Percentiles rank a stretch among this genome's conserved stretches.
phyloP scores from a whole-genome alignment of 75 land plant species.

The Chamaecyparis obtusa region DNA sequence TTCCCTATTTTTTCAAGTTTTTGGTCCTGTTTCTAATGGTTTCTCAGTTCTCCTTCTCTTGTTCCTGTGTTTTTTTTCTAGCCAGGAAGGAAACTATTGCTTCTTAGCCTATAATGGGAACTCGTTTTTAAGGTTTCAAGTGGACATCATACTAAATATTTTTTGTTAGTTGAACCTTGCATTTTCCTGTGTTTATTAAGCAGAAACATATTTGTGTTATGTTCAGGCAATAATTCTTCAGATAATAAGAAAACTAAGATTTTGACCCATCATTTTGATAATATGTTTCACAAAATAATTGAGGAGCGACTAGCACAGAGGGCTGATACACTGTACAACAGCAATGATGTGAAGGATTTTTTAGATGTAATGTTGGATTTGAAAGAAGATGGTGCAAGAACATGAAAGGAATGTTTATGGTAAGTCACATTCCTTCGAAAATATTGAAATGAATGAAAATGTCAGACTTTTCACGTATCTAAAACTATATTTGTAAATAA shows the following conservation, averaged over 20 bases:
- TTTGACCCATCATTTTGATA: neutral
- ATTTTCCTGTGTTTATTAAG: neutral
- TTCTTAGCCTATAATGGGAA: neutral
- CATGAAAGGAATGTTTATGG: neutral
- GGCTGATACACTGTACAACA: neutral
- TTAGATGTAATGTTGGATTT: neutral
- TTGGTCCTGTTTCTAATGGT: too few species aligned
- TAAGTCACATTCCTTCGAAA: too few species aligned
- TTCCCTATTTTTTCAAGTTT: neutral
- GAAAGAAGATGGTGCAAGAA: neutral
- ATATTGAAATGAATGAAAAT: neutral
- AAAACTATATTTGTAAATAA: too few species aligned
- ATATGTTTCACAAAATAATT: slow-evolving; percentile 4
- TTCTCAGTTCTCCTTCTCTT: too few species aligned
- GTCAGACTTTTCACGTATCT: neutral
- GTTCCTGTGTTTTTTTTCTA: neutral
- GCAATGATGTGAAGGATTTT: neutral
- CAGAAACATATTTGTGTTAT: neutral
- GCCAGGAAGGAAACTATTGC: neutral
- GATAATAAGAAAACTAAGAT: neutral
- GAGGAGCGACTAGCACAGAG: neutral
- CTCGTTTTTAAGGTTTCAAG: too few species aligned
- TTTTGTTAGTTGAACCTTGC: neutral
- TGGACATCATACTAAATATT: neutral
- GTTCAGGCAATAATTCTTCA: neutral